Conservation (phyloP, 2,329 filamentous ascomycete genomes). For the Cordyceps militaris region DNA sequence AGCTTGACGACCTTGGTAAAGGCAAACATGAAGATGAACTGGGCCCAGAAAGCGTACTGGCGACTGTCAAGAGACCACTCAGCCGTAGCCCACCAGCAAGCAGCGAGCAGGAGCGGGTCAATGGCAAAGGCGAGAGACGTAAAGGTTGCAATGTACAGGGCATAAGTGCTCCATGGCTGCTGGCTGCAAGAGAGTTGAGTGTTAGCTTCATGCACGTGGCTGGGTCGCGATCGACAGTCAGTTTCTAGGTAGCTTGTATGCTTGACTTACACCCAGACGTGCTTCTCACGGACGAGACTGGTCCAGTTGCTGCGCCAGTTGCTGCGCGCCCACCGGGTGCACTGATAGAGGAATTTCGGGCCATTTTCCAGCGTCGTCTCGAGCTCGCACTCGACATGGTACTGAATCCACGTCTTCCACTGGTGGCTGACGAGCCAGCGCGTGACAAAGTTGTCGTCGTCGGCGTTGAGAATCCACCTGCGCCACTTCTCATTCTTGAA, state of each 20-base stretch:
- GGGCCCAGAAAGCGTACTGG: slow-evolving; percentile 49
- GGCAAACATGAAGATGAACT: slow-evolving; percentile 66
- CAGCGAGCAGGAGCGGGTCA: slow-evolving; percentile 65
- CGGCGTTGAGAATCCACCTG: slow-evolving; percentile 83
- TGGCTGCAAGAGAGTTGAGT: slow-evolving; percentile 48
- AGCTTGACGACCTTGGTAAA: slow-evolving; percentile 91
- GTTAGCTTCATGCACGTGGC: slow-evolving; percentile 7
- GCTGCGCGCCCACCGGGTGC: slow-evolving; percentile 88
- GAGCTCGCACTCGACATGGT: slow-evolving; percentile 83
- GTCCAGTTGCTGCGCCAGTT: slow-evolving; percentile 98
- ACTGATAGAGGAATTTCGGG: slow-evolving; percentile 84
- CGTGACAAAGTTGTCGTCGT: slow-evolving; percentile 98
- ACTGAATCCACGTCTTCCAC: slow-evolving; percentile 95
- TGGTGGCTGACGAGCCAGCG: slow-evolving; percentile 88
- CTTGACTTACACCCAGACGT: slow-evolving; percentile 75
- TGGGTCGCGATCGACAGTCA: slow-evolving; percentile 14
- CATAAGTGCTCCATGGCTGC: slow-evolving; percentile 90
- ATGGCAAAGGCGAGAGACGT: slow-evolving; percentile 78
- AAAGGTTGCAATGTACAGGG: slow-evolving; percentile 85
- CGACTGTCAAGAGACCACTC: slow-evolving; percentile 49
- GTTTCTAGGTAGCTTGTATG: neutral
- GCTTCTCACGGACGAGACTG: slow-evolving; percentile 73
- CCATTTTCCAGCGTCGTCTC: slow-evolving; percentile 90
- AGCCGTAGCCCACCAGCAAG: slow-evolving; percentile 62
- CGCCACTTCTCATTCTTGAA: slow-evolving; percentile 91